Base-by-base conservation (phyloP, 768 basidiomycete species). In the Hortiboletus campestris region DNA sequence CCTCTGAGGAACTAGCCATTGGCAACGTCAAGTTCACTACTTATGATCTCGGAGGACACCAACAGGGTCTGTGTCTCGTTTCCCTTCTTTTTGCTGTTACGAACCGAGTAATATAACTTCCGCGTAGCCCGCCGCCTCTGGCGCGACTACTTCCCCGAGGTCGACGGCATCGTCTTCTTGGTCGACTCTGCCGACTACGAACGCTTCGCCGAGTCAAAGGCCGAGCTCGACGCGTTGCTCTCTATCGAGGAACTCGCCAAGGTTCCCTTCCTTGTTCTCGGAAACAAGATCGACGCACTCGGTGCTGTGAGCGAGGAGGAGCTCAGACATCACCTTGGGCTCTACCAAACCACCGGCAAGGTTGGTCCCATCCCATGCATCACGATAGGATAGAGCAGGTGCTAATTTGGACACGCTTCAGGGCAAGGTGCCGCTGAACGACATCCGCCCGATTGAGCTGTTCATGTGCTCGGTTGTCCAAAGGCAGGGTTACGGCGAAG, bases 391-490 rank as follows among this genome's bases (percentile, higher is more conserved):
- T 19, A 31, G 20, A 14, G 19, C 16, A 41, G 47, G 31, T 42
- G 38, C 35, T 66, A 46, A 69, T 39, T 16, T 46, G 32, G 28
- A 29, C 19, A 20, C 31, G 10, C 25, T 39, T 34, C 63, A 97
- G 95, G 97, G 97, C 71, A 98, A 98, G 74, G 91, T 97, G 38
- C 96, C 94, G 57, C 84, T 99, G 68, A 90, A 80, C 64, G 96
- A 98, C 73, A 98, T 98, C 63, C 85, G 97, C 57, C 97, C 97
- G 17, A 98, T 99, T 73, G 97, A 99, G 71, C 83, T 98, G 64
- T 99, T 98, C 85, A 99, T 99, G 97, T 98, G 95, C 79, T 98
- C 97, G 14, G 97, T 99, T 53, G 97, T 99, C 53, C 94, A 96
- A 82, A 83, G 96, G 72, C 94, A 97, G 74, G 96, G 96, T 47